phyloP scores from a whole-genome alignment of 2,329 filamentous ascomycete species.

The Ophiostoma perfectum region DNA sequence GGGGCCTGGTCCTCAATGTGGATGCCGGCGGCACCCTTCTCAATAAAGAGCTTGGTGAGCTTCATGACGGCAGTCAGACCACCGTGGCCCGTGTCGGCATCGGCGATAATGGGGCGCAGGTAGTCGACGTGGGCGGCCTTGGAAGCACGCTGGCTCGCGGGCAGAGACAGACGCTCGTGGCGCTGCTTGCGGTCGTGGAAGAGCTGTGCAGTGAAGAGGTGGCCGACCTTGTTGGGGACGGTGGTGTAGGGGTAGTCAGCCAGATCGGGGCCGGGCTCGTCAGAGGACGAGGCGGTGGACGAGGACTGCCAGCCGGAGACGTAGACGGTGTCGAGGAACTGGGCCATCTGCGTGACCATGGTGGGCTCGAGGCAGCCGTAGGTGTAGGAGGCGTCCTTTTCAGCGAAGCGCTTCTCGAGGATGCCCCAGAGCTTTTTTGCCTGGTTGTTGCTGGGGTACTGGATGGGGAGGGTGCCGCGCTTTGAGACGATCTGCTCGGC shows the following conservation, averaged over 20 bases:
- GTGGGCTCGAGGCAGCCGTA: conserved; percentile 97
- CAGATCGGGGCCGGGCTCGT: conserved; percentile 95
- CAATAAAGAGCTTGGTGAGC: conserved; percentile 94
- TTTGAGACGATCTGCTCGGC: conserved; percentile 97
- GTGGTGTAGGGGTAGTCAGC: conserved; percentile 98
- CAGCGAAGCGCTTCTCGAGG: conserved; percentile 75
- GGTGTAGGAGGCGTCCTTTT: conserved; percentile 79
- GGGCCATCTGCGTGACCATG: conserved; percentile 99
- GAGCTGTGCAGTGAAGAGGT: conserved; percentile 96
- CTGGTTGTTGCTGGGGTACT: conserved; percentile 84
- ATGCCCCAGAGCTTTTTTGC: conserved; percentile 94
- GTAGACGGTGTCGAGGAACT: conserved; percentile 97
- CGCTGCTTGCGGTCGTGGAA: conserved; percentile 99
- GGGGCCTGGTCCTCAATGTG: conserved; percentile 98
- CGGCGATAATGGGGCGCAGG: conserved; percentile 89
- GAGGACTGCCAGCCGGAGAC: conserved; percentile 99
- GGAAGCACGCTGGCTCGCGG: conserved; percentile 59
- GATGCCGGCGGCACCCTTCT: conserved; percentile 94
- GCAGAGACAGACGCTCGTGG: conserved; percentile 78
- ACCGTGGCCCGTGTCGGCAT: conserved; percentile 95
- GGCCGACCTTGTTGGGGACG: conserved; percentile 95
- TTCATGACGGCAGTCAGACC: conserved; percentile 99
- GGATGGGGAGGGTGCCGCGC: conserved; percentile 81
- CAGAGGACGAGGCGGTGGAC: conserved; percentile 87
- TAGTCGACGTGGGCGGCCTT: conserved; percentile 79